Conservation (phyloP, 768 basidiomycete genomes). For the Vararia minispora region DNA sequence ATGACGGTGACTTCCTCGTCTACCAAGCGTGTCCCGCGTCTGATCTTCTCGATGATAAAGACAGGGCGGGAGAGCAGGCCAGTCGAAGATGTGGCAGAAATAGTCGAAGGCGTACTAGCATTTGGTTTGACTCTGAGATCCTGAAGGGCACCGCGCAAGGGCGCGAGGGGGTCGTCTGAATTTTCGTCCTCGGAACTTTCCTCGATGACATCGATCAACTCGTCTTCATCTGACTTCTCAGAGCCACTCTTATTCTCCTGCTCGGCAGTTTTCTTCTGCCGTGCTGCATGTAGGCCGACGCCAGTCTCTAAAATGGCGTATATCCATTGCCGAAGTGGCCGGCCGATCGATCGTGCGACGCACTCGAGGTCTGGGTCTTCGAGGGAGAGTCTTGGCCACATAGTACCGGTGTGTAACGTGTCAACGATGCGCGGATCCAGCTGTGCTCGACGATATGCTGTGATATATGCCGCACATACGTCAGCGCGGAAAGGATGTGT, state of each 20-base stretch:
- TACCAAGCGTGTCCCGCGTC: constrained; percentile 57
- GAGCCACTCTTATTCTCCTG: constrained; percentile 19
- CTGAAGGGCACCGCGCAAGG: constrained; percentile 55
- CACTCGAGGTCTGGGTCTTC: constrained; percentile 70
- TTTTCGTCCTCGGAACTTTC: constrained; percentile 39
- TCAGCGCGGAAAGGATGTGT: constrained; percentile 4
- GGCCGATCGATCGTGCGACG: constrained; percentile 48
- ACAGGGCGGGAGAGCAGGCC: constrained; percentile 18
- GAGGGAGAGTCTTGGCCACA: constrained; percentile 64
- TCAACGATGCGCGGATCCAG: constrained; percentile 51
- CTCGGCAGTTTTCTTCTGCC: constrained; percentile 15
- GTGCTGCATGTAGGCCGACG: constrained; percentile 41
- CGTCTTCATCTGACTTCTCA: constrained; percentile 40
- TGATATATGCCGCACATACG: constrained; percentile 43
- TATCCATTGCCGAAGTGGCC: constrained; percentile 51
- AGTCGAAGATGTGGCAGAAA: constrained; percentile 16
- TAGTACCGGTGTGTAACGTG: constrained; percentile 47
- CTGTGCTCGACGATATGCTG: constrained; percentile 50
- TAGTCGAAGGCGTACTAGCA: constrained; percentile 25
- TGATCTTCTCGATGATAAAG: constrained; percentile 43
- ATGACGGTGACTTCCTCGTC: constrained; percentile 45
- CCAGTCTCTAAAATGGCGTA: constrained; percentile 61
- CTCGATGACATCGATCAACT: constrained; percentile 61
- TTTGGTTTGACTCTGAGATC: constrained; percentile 31
- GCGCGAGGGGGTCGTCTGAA: constrained; percentile 47